Conservation (phyloP, 768 basidiomycete genomes). For the Multifurca ochricompacta region DNA sequence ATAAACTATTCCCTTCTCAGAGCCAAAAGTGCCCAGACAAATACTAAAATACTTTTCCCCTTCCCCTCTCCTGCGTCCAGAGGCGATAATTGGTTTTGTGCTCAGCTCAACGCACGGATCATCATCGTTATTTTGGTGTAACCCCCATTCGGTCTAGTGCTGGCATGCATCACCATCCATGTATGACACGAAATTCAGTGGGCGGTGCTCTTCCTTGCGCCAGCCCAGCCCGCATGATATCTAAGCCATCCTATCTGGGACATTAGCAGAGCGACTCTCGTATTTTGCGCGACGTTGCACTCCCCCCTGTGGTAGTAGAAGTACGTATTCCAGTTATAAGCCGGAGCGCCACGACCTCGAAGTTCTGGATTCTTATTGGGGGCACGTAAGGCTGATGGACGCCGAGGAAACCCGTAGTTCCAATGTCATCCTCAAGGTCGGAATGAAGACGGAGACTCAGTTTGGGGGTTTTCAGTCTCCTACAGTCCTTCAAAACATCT, state of each 20-base stretch:
- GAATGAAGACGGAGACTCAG: neutral
- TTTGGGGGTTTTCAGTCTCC: neutral
- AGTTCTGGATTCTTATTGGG: neutral
- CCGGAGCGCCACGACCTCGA: constrained; percentile 8
- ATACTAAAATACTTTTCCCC: too few relatives aligned
- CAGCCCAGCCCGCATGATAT: neutral
- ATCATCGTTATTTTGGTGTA: constrained; percentile 8
- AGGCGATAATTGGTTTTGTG: too few relatives aligned
- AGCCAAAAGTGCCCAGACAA: neutral
- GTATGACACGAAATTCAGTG: neutral
- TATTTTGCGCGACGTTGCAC: neutral
- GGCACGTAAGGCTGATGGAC: neutral
- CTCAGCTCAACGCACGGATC: constrained; percentile 5
- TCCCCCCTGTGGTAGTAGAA: neutral
- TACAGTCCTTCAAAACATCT: neutral
- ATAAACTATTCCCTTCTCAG: constrained; percentile 11
- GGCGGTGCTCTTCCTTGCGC: constrained; percentile 2
- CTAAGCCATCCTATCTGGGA: neutral
- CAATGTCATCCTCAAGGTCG: neutral
- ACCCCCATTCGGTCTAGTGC: constrained; percentile 17
- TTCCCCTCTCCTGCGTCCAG: too few relatives aligned
- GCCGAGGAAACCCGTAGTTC: neutral
- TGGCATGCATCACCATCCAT: neutral
- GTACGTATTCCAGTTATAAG: neutral
- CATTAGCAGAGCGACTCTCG: neutral